Conservation (phyloP, 2,329 filamentous ascomycete genomes). For the Zasmidium cellare region DNA sequence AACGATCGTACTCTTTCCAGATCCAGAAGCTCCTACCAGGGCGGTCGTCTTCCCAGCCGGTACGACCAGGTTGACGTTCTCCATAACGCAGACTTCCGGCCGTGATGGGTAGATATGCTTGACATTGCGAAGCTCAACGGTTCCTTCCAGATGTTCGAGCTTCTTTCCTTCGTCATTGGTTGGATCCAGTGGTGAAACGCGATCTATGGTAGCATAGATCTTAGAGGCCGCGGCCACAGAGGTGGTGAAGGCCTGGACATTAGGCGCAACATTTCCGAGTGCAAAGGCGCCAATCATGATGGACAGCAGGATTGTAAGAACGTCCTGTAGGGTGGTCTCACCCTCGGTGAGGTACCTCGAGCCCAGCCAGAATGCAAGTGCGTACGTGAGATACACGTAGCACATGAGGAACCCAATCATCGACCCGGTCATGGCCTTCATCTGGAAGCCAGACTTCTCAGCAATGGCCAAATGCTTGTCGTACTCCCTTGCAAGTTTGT, state of each 20-base stretch:
- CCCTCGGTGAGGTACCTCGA: slow-evolving; percentile 70
- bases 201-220: slow-evolving; percentile 92
- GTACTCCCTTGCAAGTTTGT: slow-evolving; percentile 85
- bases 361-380: slow-evolving; percentile 85
- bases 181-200: slow-evolving; percentile 79
- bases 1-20: slow-evolving; percentile 92
- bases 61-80: slow-evolving; percentile 75
- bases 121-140: slow-evolving; percentile 76
- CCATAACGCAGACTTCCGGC: slow-evolving; percentile 85
- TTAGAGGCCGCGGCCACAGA: slow-evolving; percentile 82
- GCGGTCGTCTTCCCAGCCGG: slow-evolving; percentile 91
- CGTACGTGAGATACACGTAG: slow-evolving; percentile 83
- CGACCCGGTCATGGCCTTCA: slow-evolving; percentile 69
- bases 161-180: slow-evolving; percentile 69
- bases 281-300: slow-evolving; percentile 93
- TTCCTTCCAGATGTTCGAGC: slow-evolving; percentile 71
- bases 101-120: slow-evolving; percentile 95
- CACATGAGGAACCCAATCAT: slow-evolving; percentile 86
- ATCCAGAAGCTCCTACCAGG: slow-evolving; percentile 89
- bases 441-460: slow-evolving; percentile 72
- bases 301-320: slow-evolving; percentile 84
- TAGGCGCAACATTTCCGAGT: slow-evolving; percentile 82
- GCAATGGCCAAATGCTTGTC: slow-evolving; percentile 72
- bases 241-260: slow-evolving; percentile 81
- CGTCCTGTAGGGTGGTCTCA: slow-evolving; percentile 65